Base-by-base conservation (phyloP, 257 asterid species). In the Cynanchum wilfordii region DNA sequence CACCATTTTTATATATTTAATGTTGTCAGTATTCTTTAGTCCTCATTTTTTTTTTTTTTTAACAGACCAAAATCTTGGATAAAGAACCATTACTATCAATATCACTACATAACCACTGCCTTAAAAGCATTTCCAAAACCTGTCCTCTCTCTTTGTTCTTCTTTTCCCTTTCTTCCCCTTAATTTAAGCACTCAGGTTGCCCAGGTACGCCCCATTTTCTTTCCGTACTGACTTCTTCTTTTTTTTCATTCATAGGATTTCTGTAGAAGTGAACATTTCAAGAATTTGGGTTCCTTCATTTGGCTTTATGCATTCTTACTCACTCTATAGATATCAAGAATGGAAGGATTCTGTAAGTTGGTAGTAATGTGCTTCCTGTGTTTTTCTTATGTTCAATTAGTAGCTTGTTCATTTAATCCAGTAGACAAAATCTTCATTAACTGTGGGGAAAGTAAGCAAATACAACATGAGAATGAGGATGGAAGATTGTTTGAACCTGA, bases 401-500 rank as follows among this genome's bases (percentile, higher is more conserved):
- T 82, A 30, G 63, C 64, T 29, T 71, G 70, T 72, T 75, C 80
- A 40, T 82, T 82, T 73, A 79, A 60, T 55, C 83, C 86, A 64
- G 50, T 49, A 12, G 86, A 79, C 57, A 72, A 72, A 55, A 70
- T 76, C 75, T 79, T 82, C 73, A 82, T 82, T 68, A 79, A 74
- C 69, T 82, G 83, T 76, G 86, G 81, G 58, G 63, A 30, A 10
- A 73, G 67, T 73, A 79, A 69, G 57, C 40, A 79, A 20, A 66
- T 70, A 64, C 56, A 76, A 66, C 56, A 64, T 69, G 38, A n/a
- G n/a, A n/a, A 33, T 33, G 83, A 79, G 38, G 83, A 82, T 76
- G 86, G 86, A 27, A 79, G 86, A 68, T 44, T 73, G 71, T 82
- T 82, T 52, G 79, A 76, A 51, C 79, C 86, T 70, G 86, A 79